Evolutionary conservation across 73 alveolate species (phyloP).

Genomic region (Paramecium biaurelia): DNA sequence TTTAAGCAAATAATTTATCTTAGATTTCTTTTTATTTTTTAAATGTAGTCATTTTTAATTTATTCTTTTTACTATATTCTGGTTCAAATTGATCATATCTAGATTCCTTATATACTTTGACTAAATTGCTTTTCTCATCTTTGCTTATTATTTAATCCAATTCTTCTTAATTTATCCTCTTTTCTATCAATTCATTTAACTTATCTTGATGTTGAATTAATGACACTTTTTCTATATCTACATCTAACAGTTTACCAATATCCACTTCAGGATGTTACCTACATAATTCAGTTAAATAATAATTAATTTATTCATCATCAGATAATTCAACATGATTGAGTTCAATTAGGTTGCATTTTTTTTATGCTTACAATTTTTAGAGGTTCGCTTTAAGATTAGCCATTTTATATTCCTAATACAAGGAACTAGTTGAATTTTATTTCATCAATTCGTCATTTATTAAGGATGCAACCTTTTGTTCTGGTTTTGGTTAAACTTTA

Average conservation of each 20-base stretch:
- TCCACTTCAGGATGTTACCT: background rate
- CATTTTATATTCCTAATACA: slow-evolving; percentile 12
- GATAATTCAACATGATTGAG: slow-evolving; percentile 14
- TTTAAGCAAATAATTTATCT: slow-evolving; percentile 7
- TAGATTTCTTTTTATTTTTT: background rate
- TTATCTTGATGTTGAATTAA: background rate
- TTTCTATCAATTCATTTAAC: background rate
- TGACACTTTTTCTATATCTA: background rate
- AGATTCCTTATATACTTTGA: slow-evolving; percentile 13
- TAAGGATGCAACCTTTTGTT: slow-evolving; percentile 16
- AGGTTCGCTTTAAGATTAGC: slow-evolving; percentile 44
- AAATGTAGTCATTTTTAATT: slow-evolving; percentile 18
- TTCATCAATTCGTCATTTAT: background rate
- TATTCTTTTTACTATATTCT: background rate
- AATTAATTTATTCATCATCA: slow-evolving; percentile 39
- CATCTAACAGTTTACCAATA: background rate
- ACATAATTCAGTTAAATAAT: background rate
- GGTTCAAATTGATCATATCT: slow-evolving; percentile 51
- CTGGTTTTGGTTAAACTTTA: background rate
- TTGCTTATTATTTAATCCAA: background rate
- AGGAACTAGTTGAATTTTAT: background rate
- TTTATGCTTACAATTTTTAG: background rate
- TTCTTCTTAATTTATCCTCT: slow-evolving; percentile 24
- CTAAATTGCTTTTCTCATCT: background rate
- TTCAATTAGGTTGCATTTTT: background rate